Evolutionary conservation across 805 yeast genomes (phyloP).

Genomic region (Maudiozyma barnettii): DNA sequence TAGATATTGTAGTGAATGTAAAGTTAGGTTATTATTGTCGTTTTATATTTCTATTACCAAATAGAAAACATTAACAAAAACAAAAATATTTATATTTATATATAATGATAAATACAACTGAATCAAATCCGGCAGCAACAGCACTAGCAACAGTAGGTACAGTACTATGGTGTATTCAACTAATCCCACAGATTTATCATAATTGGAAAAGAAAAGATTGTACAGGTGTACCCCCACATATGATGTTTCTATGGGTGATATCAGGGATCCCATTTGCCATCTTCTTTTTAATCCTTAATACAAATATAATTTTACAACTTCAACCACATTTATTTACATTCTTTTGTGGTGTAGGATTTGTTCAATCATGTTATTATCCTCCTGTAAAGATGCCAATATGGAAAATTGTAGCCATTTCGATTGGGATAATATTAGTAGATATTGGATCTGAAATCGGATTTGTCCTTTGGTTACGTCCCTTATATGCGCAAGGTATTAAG

Average conservation of each 20-base stretch:
- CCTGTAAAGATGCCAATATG: constrained; percentile 36
- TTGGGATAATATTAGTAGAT: constrained; percentile 38
- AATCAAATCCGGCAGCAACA: constrained; percentile 33
- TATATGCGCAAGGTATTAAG: constrained; percentile 37
- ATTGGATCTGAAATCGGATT: constrained; percentile 42
- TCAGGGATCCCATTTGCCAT: constrained; percentile 77
- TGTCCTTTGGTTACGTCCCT: constrained; percentile 56
- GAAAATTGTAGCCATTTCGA: constrained; percentile 31
- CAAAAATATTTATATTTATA: neutral
- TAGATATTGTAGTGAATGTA: no score
- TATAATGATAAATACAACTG: neutral
- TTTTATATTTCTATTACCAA: no score
- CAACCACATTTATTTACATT: constrained; percentile 80
- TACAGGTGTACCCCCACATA: constrained; percentile 73
- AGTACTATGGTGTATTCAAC: constrained; percentile 83
- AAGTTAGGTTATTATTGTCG: no score
- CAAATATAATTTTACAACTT: constrained; percentile 67
- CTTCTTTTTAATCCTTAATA: constrained; percentile 61
- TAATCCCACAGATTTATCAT: constrained; percentile 72
- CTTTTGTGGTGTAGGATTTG: constrained; percentile 58
- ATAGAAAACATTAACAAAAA: neutral
- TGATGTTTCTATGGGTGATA: constrained; percentile 76
- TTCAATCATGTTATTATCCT: constrained; percentile 64
- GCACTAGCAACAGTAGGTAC: constrained; percentile 85
- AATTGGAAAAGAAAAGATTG: constrained; percentile 71